A percentile compares a stretch with the other conserved stretches of the same genome.
phyloP scores from a whole-genome alignment of 2,329 filamentous ascomycete genomes.

The Epichloe sibirici region DNA sequence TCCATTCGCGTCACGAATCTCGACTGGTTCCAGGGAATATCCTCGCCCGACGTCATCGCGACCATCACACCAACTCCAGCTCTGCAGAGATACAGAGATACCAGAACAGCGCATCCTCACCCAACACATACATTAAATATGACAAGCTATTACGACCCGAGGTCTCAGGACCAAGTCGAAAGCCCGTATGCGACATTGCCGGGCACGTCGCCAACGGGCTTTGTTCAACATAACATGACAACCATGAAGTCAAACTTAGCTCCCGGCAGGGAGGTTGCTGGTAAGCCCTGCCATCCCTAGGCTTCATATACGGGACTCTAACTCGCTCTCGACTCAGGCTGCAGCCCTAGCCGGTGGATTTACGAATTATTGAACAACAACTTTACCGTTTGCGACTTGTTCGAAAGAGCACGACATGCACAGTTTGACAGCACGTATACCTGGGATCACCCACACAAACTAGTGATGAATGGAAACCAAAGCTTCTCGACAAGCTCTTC shows the following conservation, averaged over 20 bases:
- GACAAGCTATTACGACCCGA: slow-evolving; percentile 16
- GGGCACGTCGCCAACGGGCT: slow-evolving; percentile 16
- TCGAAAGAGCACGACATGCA: slow-evolving; percentile 20
- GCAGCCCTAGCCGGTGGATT: slow-evolving; percentile 29
- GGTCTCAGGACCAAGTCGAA: slow-evolving; percentile 16
- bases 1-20: not conserved
- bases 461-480: slow-evolving; percentile 29
- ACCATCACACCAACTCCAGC: not conserved
- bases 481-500: slow-evolving; percentile 16
- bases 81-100: not conserved
- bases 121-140: slow-evolving; percentile 11
- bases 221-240: slow-evolving; percentile 20
- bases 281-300: slow-evolving; percentile 11
- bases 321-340: slow-evolving; percentile 14
- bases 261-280: slow-evolving; percentile 14
- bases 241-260: slow-evolving; percentile 19
- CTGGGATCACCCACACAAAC: slow-evolving; percentile 24
- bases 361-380: slow-evolving; percentile 27
- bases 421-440: slow-evolving; percentile 18
- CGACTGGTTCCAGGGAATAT: not conserved
- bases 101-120: not conserved
- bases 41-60: not conserved
- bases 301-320: not conserved
- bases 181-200: slow-evolving; percentile 21
- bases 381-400: slow-evolving; percentile 24